Percentiles rank a stretch among this genome's conserved stretches.
These are phyloP conservation scores for Mrakia blollopis DNA, from an alignment of 768 basidiomycete species.

Conservation along the genomic window DNA sequence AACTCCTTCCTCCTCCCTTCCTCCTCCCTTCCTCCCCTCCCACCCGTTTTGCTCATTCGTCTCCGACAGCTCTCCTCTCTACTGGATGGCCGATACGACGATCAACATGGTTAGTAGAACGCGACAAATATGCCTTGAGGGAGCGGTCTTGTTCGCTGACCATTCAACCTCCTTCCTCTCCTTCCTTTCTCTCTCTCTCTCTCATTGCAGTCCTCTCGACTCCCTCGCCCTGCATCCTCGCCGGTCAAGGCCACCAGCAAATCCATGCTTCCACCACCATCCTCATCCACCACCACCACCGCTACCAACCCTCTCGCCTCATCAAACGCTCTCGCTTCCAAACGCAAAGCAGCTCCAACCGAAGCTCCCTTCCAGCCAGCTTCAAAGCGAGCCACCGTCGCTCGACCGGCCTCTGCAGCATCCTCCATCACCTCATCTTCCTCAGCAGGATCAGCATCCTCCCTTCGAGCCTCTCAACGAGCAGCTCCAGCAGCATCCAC, in stretches of 20 bases:
- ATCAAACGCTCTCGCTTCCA: slow-evolving; percentile 7
- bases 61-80: too few species aligned
- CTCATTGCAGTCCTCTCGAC: slow-evolving; percentile 12
- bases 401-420: neutral
- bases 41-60: too few species aligned
- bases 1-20: slow-evolving; percentile 2
- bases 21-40: neutral
- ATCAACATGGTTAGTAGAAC: slow-evolving; percentile 5
- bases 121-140: neutral
- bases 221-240: slow-evolving; percentile 29
- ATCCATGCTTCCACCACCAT: neutral
- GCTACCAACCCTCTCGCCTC: neutral
- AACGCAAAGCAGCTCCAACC: slow-evolving; percentile 15
- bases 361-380: slow-evolving; percentile 13
- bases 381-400: slow-evolving; percentile 20
- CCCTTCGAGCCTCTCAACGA: neutral
- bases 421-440: neutral
- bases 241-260: slow-evolving; percentile 11
- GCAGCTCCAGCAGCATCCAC: slow-evolving; percentile 5
- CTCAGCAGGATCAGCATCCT: neutral
- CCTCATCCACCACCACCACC: neutral
- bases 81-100: slow-evolving; percentile 2
- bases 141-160: neutral
- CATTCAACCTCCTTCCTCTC: neutral
- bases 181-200: neutral